phyloP scores from a whole-genome alignment of 306 rosid genomes.

The Comarum palustre region DNA sequence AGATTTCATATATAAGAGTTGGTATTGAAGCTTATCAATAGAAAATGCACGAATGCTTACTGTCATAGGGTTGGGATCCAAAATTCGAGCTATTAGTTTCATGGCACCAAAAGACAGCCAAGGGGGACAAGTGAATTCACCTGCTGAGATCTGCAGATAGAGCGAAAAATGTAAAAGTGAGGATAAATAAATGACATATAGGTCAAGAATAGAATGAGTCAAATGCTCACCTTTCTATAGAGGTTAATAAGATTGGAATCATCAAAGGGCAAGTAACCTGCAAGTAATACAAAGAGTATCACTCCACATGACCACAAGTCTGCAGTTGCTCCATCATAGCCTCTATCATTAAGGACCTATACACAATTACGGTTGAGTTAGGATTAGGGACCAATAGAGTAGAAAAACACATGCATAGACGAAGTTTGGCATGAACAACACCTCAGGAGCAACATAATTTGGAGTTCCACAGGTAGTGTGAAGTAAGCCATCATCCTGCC shows the following conservation, averaged over 20 bases:
- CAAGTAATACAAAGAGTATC: constrained; percentile 94
- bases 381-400: constrained; percentile 15
- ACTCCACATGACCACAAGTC: constrained; percentile 99
- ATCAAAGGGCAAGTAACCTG: constrained; percentile 98
- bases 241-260: constrained; percentile 83
- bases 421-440: constrained; percentile 27
- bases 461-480: constrained; percentile 99
- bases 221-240: constrained; percentile 73
- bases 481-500: constrained; percentile 92
- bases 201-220: constrained; percentile 17
- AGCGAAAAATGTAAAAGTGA: constrained; percentile 30
- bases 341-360: constrained; percentile 89
- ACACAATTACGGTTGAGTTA: constrained; percentile 20
- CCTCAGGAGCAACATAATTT: constrained; percentile 99
- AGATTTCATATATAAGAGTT: constrained; percentile 9
- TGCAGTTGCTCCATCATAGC: constrained; percentile 94
- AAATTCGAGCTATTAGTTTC: constrained; percentile 80
- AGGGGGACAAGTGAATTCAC: constrained; percentile 88
- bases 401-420: background rate
- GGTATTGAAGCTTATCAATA: background rate
- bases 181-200: constrained; percentile 18
- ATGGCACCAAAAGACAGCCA: constrained; percentile 91
- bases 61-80: constrained; percentile 90
- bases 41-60: constrained; percentile 43
- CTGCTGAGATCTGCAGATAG: constrained; percentile 77